Conservation (phyloP, 2,329 filamentous ascomycete species). For the Penicillium sp. region DNA sequence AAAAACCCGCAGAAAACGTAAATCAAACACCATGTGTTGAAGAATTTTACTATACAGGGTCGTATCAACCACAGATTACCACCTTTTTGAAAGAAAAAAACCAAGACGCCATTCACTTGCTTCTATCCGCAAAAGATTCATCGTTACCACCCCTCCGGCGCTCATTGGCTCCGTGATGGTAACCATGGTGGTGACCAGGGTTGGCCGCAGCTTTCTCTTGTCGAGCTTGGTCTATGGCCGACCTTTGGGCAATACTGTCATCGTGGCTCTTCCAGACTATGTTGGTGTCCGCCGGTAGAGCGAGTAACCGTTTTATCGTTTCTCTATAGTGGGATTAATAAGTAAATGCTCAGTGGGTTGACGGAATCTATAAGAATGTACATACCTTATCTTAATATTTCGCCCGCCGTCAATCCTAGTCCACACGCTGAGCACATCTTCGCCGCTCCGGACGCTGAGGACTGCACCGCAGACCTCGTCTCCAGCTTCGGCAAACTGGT, state of each 20-base stretch:
- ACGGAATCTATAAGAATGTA: not conserved
- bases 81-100: slow-evolving; percentile 7
- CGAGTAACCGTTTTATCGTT: slow-evolving; percentile 85
- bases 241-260: slow-evolving; percentile 87
- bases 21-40: slow-evolving; percentile 34
- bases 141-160: slow-evolving; percentile 42
- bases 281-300: slow-evolving; percentile 81
- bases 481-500: slow-evolving; percentile 86
- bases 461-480: slow-evolving; percentile 96
- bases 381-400: slow-evolving; percentile 90
- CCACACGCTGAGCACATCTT: slow-evolving; percentile 98
- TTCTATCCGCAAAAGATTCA: slow-evolving; percentile 41
- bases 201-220: slow-evolving; percentile 67
- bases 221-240: slow-evolving; percentile 83
- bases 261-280: slow-evolving; percentile 96
- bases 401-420: slow-evolving; percentile 87
- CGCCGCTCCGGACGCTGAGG: slow-evolving; percentile 87
- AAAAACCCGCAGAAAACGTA: slow-evolving; percentile 28
- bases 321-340: slow-evolving; percentile 58
- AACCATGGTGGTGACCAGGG: slow-evolving; percentile 30
- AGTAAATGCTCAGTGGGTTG: not conserved
- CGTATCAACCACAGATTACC: slow-evolving; percentile 10
- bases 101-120: slow-evolving; percentile 35
- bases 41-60: slow-evolving; percentile 32
- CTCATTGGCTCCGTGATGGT: slow-evolving; percentile 32